Base-by-base conservation (phyloP, 129 eudicot genomes). In the Tagetes erecta region DNA sequence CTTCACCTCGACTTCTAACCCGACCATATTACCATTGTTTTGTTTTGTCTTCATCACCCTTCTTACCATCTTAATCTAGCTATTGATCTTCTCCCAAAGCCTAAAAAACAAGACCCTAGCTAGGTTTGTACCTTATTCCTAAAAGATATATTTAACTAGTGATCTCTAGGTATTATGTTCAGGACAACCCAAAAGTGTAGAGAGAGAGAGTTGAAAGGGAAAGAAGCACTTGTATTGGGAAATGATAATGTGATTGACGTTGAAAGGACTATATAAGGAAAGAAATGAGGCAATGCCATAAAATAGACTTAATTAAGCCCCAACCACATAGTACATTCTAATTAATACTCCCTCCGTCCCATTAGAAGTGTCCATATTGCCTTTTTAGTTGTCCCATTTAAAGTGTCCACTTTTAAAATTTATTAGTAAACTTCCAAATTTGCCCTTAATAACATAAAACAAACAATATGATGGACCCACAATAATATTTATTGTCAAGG, bases 1-100 rank as follows among this genome's bases (percentile, higher is more conserved):
- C 88, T 86, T 88, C 72, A 88, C 34, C 12, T 83, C 87, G 1
- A 82, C 82, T 53, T 68, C 83, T 55, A 79, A 35, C 39, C 68
- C 78, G 2, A 13, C 51, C 35, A 80, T 69, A 4, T 71, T 80
- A 59, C 87, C 2, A n/a, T 64, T 78, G 57, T 72, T 73, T 72
- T 72, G 83, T 65, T 66, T 72, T 41, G 34, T 56, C 40, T 65
- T 79, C 66, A 71, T 76, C 64, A 76, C 86, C 27, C 85, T 76
- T 66, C 80, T 81, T 34, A 80, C 91, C 95, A 83, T 88, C 40
- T 68, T 45, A 10, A 71, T 44, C 20, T 56, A 46, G 27, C 27
- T 20, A 20, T 20, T 20, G 6, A 44, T 46, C 2, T 56, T 35
- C 13, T 47, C 4, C 13, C 6, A 62, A 13, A 5, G 30, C 35